Percentiles rank a stretch among this genome's conserved stretches.
phyloP scores from a whole-genome alignment of 2,329 filamentous ascomycete species.

The Chaetomiaceae sp. region DNA sequence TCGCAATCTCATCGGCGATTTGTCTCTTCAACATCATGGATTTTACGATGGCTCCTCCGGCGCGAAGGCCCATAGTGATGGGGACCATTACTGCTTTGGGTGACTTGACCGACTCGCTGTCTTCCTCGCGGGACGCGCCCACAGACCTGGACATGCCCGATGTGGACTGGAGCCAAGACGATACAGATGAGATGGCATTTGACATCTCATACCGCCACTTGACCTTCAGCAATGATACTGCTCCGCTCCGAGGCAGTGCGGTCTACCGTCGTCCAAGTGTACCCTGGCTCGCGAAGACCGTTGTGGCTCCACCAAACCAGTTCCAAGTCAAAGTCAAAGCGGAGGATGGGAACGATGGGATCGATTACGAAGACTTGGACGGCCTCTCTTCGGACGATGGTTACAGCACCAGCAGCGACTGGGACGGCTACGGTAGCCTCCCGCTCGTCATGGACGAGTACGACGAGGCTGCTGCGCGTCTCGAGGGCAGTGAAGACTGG shows the following conservation, averaged over 20 bases:
- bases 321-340: background rate
- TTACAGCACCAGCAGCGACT: slow-evolving; percentile 20
- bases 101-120: background rate
- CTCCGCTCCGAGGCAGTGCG: slow-evolving; percentile 2
- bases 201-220: background rate
- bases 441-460: slow-evolving; percentile 16
- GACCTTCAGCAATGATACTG: background rate
- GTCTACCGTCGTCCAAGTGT: background rate
- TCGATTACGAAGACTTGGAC: slow-evolving; percentile 4
- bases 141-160: background rate
- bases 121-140: background rate
- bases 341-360: background rate
- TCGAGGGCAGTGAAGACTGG: slow-evolving; percentile 25
- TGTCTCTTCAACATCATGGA: background rate
- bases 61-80: background rate
- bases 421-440: slow-evolving; percentile 20
- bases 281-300: background rate
- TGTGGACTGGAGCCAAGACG: background rate
- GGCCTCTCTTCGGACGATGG: slow-evolving; percentile 11
- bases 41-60: background rate
- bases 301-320: background rate
- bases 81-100: slow-evolving; percentile 2
- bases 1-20: too few species aligned
- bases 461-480: slow-evolving; percentile 4
- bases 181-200: background rate